Evolutionary conservation across 2,329 filamentous ascomycete genomes (phyloP), one percentile per base, ranked within the genome.

Genomic region (Cadophora gregata): DNA sequence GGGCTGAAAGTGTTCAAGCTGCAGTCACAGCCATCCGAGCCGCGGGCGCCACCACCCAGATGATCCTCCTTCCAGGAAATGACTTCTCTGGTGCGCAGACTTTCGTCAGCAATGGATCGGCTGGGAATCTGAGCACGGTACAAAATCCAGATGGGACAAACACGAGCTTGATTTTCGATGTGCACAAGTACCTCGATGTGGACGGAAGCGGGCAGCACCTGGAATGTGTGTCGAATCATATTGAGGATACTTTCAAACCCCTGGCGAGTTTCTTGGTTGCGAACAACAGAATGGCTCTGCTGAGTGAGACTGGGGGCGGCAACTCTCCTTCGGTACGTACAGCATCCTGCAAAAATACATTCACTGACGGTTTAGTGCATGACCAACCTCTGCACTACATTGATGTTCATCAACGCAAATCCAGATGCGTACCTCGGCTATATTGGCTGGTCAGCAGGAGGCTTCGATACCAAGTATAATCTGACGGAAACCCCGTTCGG

Each of bases 1-100:
- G 89, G 89, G 86, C 85, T 0, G 76, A 81, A 7, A 87, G 86
- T 0, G 84, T 86, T 68, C 89, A 91, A 75, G 82, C 81, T 10
- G 88, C 82, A 14, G 89, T 92, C 1, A 88, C 84, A 0, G 89
- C 87, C 3, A 91, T 92, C 72, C 85, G 89, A 53, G 76, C 83
- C 53, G 84, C 86, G 1, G 89, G 88, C 16, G 88, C 88, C 14
- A 83, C 80, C 0, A 79, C 79, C 25, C 86, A 91, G 69, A 84
- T 86, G 74, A 89, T 91, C 70, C 80, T 91, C 14, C 82, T 90
- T 1, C 86, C 89, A 0, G 89, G 89, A 1, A 67, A 67, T 25
- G 84, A 86, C 72, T 91, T 84, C 74, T 82, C 85, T 12, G 82
- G 80, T 63, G 85, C 84, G 1, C 81, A 78, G 51, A 80, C 79